phyloP scores from a whole-genome alignment of 306 rosid genomes.

The Fragaria nilgerrensis region DNA sequence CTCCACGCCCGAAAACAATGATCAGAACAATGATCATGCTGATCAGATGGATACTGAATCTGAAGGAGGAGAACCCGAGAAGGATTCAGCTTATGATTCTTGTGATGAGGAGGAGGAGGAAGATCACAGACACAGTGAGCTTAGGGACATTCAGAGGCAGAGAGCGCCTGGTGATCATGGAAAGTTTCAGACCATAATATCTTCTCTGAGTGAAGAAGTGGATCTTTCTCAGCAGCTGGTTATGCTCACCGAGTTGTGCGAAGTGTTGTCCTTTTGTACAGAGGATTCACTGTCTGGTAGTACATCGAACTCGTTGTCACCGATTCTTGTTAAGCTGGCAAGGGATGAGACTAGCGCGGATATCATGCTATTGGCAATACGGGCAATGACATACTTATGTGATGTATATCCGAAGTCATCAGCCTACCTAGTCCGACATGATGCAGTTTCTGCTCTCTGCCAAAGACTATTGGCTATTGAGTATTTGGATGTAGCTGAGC shows the following conservation, averaged over 20 bases:
- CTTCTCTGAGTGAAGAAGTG: constrained; percentile 60
- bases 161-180: constrained; percentile 78
- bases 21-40: constrained; percentile 48
- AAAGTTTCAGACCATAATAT: constrained; percentile 62
- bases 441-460: constrained; percentile 79
- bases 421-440: constrained; percentile 75
- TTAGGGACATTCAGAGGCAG: constrained; percentile 64
- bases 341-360: constrained; percentile 65
- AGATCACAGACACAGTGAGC: constrained; percentile 61
- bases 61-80: constrained; percentile 83
- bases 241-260: constrained; percentile 80
- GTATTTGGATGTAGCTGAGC: constrained; percentile 94
- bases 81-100: constrained; percentile 84
- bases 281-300: constrained; percentile 82
- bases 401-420: constrained; percentile 85
- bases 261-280: constrained; percentile 80
- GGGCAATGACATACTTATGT: constrained; percentile 92
- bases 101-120: constrained; percentile 93
- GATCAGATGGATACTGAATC: constrained; percentile 92
- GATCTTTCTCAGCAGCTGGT: constrained; percentile 69
- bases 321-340: constrained; percentile 68
- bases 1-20: constrained; percentile 52
- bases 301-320: constrained; percentile 68
- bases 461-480: constrained; percentile 72
- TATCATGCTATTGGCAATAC: constrained; percentile 75